These are phyloP conservation scores for Amaranthus tricolor DNA, from an alignment of 179 eudicot genomes.

Conservation along the genomic window DNA sequence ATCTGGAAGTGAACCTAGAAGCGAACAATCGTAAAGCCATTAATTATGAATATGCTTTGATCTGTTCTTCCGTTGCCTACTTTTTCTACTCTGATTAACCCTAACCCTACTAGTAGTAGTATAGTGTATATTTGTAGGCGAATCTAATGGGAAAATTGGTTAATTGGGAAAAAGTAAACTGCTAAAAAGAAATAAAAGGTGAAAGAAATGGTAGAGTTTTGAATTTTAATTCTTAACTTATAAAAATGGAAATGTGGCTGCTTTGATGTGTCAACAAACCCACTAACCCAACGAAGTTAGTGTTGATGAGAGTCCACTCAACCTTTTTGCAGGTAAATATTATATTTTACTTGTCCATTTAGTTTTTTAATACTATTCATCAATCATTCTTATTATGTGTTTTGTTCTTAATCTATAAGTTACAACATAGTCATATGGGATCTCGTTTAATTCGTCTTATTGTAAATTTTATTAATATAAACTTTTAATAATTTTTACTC, in stretches of 20 bases:
- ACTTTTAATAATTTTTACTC: no score
- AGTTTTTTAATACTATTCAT: no score
- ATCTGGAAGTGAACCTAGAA: slow-evolving; percentile 65
- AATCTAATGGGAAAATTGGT: slow-evolving; percentile 5
- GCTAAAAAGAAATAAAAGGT: neutral
- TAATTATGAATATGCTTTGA: neutral
- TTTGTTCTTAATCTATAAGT: no score
- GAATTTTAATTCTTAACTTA: slow-evolving; percentile 1
- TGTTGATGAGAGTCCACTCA: neutral
- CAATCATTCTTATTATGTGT: no score
- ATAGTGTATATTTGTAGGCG: neutral
- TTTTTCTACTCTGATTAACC: neutral
- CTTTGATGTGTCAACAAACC: slow-evolving; percentile 25
- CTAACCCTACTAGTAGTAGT: neutral
- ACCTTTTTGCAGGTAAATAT: no score
- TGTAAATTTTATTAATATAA: no score
- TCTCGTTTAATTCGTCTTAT: no score
- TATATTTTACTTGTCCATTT: no score
- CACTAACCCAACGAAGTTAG: slow-evolving; percentile 18
- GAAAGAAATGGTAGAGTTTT: neutral
- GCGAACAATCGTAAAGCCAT: slow-evolving; percentile 79
- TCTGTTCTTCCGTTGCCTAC: neutral
- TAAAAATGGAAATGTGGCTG: slow-evolving; percentile 13
- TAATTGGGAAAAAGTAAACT: neutral
- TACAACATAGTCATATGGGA: no score